Percentiles rank a stretch among this genome's conserved stretches.
These are phyloP conservation scores for Xylariales sp. DNA, from an alignment of 2,329 filamentous ascomycete species.

Conservation along the genomic window DNA sequence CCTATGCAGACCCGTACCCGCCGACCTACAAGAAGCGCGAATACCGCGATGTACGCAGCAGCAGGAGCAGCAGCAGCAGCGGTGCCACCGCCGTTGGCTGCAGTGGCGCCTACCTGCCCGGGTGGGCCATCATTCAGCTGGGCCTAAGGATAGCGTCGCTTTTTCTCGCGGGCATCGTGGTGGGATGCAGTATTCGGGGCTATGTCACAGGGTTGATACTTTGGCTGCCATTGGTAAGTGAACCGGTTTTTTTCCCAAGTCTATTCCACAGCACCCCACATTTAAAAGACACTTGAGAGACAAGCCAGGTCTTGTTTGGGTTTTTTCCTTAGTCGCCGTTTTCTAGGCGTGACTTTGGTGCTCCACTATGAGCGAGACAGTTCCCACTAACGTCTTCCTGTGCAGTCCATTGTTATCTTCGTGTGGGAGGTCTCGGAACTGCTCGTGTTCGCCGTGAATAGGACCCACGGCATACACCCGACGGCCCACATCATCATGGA, in stretches of 20 bases:
- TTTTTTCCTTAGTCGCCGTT: background rate
- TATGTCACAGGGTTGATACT: constrained; percentile 4
- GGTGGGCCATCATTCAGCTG: constrained; percentile 4
- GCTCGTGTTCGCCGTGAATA: constrained; percentile 1
- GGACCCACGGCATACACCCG: constrained; percentile 4
- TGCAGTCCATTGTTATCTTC: constrained; percentile 1
- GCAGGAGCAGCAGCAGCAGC: no score
- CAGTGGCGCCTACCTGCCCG: background rate
- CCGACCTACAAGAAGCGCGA: no score
- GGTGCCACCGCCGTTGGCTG: background rate
- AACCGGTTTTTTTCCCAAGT: background rate
- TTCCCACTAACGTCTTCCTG: background rate
- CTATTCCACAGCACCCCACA: background rate
- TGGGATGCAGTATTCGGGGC: constrained; percentile 3
- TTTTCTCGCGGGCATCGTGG: constrained; percentile 3
- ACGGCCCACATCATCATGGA: constrained; percentile 3
- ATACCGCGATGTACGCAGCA: no score
- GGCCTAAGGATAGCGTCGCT: constrained; percentile 6
- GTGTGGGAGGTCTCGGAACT: constrained; percentile 6
- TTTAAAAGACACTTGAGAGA: no score
- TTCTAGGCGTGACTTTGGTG: no score
- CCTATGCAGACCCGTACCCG: no score
- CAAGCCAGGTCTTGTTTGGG: background rate
- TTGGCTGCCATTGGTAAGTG: constrained; percentile 3
- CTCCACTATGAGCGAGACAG: no score